Percentiles rank a stretch among this genome's conserved stretches.
phyloP scores from a whole-genome alignment of 1,284 basidiomycete genomes.

The Cryptococcus sp. region DNA sequence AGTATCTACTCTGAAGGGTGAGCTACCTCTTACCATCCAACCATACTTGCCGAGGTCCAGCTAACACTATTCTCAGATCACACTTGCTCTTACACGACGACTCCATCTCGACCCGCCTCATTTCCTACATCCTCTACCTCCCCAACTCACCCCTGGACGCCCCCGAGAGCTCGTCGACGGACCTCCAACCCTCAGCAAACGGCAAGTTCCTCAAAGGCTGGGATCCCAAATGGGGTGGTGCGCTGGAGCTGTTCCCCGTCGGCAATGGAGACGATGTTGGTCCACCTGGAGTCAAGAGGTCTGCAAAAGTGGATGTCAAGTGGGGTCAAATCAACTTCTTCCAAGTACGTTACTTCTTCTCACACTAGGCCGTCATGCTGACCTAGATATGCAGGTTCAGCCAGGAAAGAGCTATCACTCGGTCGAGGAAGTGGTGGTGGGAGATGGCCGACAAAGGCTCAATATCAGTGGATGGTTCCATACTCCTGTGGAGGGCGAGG shows the following conservation, averaged over 20 bases:
- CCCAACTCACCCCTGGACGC: constrained; percentile 73
- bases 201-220: constrained; percentile 57
- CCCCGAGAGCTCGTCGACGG: constrained; percentile 27
- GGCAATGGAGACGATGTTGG: constrained; percentile 52
- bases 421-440: constrained; percentile 93
- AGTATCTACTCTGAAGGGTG: constrained; percentile 79
- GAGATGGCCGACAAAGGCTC: constrained; percentile 69
- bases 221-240: constrained; percentile 86
- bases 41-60: not conserved
- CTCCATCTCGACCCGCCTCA: constrained; percentile 90
- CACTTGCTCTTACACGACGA: constrained; percentile 98
- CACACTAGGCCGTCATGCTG: not conserved
- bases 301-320: constrained; percentile 55
- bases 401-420: constrained; percentile 89
- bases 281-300: constrained; percentile 45
- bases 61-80: constrained; percentile 58
- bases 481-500: constrained; percentile 84
- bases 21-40: constrained; percentile 29
- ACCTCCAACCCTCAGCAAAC: constrained; percentile 33
- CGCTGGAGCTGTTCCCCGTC: constrained; percentile 88
- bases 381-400: constrained; percentile 60
- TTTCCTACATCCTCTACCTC: constrained; percentile 97
- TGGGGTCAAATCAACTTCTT: constrained; percentile 99
- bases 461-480: constrained; percentile 99
- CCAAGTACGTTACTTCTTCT: constrained; percentile 54